Evolutionary conservation across 2,329 filamentous ascomycete species (phyloP), one percentile per base, ranked within the genome.

Genomic region (Diaporthe citri): DNA sequence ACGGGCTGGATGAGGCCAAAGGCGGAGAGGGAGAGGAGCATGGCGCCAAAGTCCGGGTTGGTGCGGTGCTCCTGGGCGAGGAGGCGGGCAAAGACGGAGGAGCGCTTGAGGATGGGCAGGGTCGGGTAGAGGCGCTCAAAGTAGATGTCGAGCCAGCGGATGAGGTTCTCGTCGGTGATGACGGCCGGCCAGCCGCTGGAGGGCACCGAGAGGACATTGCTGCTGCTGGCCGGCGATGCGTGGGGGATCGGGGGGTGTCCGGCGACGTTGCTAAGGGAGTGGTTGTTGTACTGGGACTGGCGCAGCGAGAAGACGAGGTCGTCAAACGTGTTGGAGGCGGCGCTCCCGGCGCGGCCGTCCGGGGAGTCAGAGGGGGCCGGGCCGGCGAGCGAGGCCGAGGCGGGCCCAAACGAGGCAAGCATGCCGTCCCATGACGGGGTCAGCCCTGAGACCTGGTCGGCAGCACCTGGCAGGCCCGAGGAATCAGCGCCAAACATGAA

Each of bases 131-230:
- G 72, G 34, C 72, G 72, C 22, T 74, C 72, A 41, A 74, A 74
- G 62, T 74, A 74, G 28, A 74, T 74, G 62, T 74, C 72, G 41
- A 74, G 62, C 72, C 72, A 74, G n/a, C 72, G 72, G 41, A 74
- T 74, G 39, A 74, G 72, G 62, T 69, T 74, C 52, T 74, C 72
- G 62, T 74, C 72, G 43, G 62, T 74, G 72, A 74, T 66, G 51
- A 60, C 52, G 52, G 52, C 39, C 25, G 72, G 72, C 72, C 72
- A 74, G 48, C 64, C 64, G 64, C 64, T 69, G 31, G 34, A 31
- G 46, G 46, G 46, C 64, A 69, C 64, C 34, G 64, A 17, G 15
- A 74, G 28, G 41, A 59, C 62, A 48, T 74, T 74, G 72, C 51
- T 74, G 62, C 62, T 74, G 62, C 62, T 74, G 20, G 51, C 62